Percentiles rank a stretch among this genome's conserved stretches.
These are phyloP conservation scores for Solanum pinnatisectum DNA, from an alignment of 257 asterid species.

Conservation along the genomic window DNA sequence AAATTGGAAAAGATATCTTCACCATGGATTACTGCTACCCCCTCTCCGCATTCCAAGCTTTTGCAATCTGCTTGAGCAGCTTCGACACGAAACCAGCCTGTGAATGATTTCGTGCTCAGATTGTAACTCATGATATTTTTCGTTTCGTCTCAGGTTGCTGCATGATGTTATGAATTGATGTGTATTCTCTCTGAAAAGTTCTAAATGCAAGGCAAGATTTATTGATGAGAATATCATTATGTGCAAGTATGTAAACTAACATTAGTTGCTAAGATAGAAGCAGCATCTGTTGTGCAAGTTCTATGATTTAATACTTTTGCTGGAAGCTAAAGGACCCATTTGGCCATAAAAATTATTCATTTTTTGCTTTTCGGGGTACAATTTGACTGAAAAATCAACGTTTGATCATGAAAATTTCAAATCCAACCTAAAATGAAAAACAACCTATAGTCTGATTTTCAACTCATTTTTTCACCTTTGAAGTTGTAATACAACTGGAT, in stretches of 20 bases:
- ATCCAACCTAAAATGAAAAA: neutral
- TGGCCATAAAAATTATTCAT: neutral
- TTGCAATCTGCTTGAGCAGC: slow-evolving; percentile 16
- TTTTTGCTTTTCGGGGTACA: neutral
- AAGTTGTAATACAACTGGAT: neutral
- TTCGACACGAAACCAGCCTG: slow-evolving; percentile 12
- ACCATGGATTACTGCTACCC: slow-evolving; percentile 17
- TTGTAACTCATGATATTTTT: neutral
- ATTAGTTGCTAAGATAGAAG: neutral
- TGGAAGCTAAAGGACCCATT: neutral
- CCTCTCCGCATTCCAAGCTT: slow-evolving; percentile 15
- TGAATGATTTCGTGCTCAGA: neutral
- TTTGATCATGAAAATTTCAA: neutral
- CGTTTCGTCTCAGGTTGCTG: neutral
- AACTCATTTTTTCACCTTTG: no score
- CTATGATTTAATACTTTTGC: neutral
- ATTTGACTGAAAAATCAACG: neutral
- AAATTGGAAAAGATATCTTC: slow-evolving; percentile 12
- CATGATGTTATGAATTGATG: neutral
- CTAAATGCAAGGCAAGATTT: neutral
- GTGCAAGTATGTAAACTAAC: neutral
- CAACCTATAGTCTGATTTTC: no score
- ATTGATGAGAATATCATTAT: neutral
- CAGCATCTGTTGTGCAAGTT: neutral
- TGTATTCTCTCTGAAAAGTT: neutral